These are phyloP conservation scores for Calonectria pseudoreteaudii DNA, from an alignment of 2,329 filamentous ascomycete genomes.

Conservation along the genomic window DNA sequence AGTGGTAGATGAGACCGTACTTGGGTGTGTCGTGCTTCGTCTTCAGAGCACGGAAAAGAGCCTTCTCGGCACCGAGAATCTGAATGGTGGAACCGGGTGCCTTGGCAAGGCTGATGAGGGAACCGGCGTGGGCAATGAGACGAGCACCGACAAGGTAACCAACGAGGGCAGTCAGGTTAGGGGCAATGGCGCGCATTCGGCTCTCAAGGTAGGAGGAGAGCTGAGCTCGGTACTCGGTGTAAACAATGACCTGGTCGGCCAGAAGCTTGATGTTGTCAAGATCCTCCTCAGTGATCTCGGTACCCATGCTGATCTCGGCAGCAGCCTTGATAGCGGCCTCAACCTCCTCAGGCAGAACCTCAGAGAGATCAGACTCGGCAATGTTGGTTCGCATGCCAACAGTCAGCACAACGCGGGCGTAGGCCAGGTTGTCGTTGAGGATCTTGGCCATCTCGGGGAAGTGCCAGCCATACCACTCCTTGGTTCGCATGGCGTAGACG, in stretches of 20 bases:
- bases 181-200: conserved; percentile 96
- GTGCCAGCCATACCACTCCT: conserved; percentile 99
- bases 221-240: conserved; percentile 90
- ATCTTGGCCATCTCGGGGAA: conserved; percentile 99
- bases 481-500: conserved; percentile 98
- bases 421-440: conserved; percentile 96
- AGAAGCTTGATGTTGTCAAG: conserved; percentile 91
- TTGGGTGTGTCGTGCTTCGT: conserved; percentile 99
- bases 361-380: conserved; percentile 81
- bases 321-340: conserved; percentile 92
- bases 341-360: conserved; percentile 95
- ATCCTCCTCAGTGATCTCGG: conserved; percentile 93
- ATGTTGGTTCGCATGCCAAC: conserved; percentile 91
- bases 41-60: conserved; percentile 96
- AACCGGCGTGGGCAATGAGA: conserved; percentile 94
- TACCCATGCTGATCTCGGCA: conserved; percentile 98
- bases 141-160: conserved; percentile 94
- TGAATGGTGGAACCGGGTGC: conserved; percentile 95
- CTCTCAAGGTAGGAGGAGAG: conserved; percentile 90
- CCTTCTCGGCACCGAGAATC: conserved; percentile 98
- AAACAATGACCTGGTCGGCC: conserved; percentile 92
- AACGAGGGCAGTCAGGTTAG: conserved; percentile 92
- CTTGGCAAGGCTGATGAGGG: conserved; percentile 94
- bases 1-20: conserved; percentile 95
- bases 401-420: conserved; percentile 86